Conservation (phyloP, 805 yeast species). For the Barnettozyma wickerhamii region DNA sequence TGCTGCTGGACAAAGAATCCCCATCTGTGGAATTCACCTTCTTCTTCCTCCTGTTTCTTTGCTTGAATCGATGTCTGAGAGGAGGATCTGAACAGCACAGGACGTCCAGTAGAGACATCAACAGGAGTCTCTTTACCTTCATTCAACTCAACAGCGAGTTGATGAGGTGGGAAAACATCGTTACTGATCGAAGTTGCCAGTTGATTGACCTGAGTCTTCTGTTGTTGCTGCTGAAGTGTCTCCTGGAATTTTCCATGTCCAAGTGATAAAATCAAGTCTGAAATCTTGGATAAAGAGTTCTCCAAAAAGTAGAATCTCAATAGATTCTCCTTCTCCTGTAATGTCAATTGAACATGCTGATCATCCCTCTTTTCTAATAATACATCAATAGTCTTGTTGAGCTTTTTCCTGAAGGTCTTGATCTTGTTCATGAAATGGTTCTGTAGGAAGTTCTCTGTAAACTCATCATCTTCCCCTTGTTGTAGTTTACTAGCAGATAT, state of each 20-base stretch:
- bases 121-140: slow-evolving; percentile 49
- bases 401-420: slow-evolving; percentile 31
- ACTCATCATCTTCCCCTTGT: slow-evolving; percentile 26
- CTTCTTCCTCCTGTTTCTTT: slow-evolving; percentile 80
- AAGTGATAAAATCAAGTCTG: slow-evolving; percentile 31
- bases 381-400: slow-evolving; percentile 49
- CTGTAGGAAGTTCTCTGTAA: slow-evolving; percentile 33
- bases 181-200: slow-evolving; percentile 1
- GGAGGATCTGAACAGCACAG: slow-evolving; percentile 58
- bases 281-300: slow-evolving; percentile 57
- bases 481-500: slow-evolving; percentile 19
- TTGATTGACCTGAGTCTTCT: slow-evolving; percentile 7
- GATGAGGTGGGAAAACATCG: slow-evolving; percentile 44
- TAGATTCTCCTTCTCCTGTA: slow-evolving; percentile 73
- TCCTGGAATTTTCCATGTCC: slow-evolving; percentile 19
- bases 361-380: slow-evolving; percentile 54
- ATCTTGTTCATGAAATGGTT: slow-evolving; percentile 41
- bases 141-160: slow-evolving; percentile 63
- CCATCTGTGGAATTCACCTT: slow-evolving; percentile 87
- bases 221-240: slow-evolving; percentile 13
- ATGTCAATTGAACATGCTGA: slow-evolving; percentile 37
- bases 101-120: slow-evolving; percentile 68
- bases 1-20: slow-evolving; percentile 76
- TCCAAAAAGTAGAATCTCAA: slow-evolving; percentile 66
- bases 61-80: slow-evolving; percentile 66